Conservation (phyloP, 2,329 filamentous ascomycete species). For the Colletotrichum incanum region DNA sequence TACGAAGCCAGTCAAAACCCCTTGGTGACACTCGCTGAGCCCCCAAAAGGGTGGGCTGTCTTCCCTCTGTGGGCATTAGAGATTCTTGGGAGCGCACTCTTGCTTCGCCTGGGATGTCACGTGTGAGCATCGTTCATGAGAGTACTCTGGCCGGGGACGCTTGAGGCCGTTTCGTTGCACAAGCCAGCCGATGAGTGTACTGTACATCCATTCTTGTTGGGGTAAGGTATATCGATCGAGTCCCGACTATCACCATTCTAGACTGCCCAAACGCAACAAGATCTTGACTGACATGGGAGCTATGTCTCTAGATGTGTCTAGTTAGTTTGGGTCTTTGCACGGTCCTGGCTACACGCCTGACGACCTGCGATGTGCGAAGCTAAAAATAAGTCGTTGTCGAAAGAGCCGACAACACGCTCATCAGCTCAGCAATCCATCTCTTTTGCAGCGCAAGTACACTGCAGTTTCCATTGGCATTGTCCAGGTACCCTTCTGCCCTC, state of each 20-base stretch:
- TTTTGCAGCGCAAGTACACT: neutral
- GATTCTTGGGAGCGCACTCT: too few relatives aligned
- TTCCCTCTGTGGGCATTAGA: neutral
- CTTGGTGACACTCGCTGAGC: slow-evolving; percentile 27
- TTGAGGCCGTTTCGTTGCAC: slow-evolving; percentile 23
- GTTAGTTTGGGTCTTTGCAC: neutral
- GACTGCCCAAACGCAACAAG: neutral
- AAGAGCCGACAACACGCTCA: neutral
- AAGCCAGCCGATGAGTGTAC: slow-evolving; percentile 18
- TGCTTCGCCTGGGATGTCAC: slow-evolving; percentile 6
- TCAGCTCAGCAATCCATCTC: neutral
- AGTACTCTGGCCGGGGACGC: slow-evolving; percentile 22
- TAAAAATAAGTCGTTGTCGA: neutral
- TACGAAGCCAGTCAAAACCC: slow-evolving; percentile 13
- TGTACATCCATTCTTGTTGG: slow-evolving; percentile 6
- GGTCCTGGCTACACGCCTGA: neutral
- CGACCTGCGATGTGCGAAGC: neutral
- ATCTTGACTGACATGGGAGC: neutral
- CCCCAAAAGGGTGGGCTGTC: slow-evolving; percentile 24
- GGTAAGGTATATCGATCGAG: neutral
- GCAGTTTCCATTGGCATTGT: neutral
- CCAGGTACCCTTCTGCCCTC: neutral
- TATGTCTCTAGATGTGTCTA: neutral
- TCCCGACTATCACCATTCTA: neutral
- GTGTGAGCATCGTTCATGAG: slow-evolving; percentile 11